A percentile compares a stretch with the other conserved stretches of the same genome.
Conservation (phyloP, 768 basidiomycete genomes). For the Rhizopogon salebrosus region DNA sequence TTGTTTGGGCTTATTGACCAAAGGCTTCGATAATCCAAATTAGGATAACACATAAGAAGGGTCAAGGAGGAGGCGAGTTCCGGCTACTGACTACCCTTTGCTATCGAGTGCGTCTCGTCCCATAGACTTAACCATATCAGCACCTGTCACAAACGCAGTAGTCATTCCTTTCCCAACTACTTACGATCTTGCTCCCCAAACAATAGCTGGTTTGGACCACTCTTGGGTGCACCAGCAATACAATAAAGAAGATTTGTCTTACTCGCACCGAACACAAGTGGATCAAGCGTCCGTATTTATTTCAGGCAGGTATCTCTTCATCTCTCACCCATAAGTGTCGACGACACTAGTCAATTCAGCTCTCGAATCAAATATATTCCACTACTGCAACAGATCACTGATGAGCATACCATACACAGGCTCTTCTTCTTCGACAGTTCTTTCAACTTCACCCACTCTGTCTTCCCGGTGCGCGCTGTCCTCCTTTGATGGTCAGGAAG, state of each 20-base stretch:
- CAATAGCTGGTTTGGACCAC: conserved; percentile 9
- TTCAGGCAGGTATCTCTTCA: conserved; percentile 8
- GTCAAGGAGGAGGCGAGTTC: conserved; percentile 2
- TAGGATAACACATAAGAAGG: conserved; percentile 1
- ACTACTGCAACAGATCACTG: neutral
- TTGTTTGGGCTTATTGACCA: conserved; percentile 18
- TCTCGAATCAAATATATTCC: neutral
- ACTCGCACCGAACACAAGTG: conserved; percentile 7
- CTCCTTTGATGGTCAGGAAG: conserved; percentile 27
- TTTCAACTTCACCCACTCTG: conserved; percentile 23
- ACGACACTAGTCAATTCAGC: neutral
- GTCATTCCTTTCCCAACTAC: conserved; percentile 5
- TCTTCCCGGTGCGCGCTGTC: conserved; percentile 27
- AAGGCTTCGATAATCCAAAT: conserved; percentile 11
- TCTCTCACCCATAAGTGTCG: neutral
- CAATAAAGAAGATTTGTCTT: conserved; percentile 8
- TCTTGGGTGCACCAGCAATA: conserved; percentile 7
- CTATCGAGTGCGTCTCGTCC: conserved; percentile 2
- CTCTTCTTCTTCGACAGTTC: conserved; percentile 13
- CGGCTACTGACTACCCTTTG: conserved; percentile 1
- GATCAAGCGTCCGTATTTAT: conserved; percentile 4
- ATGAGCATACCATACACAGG: conserved; percentile 9
- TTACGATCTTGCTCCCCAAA: neutral
- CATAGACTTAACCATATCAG: neutral
- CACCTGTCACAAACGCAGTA: conserved; percentile 1